These are phyloP conservation scores for Nemania sp. DNA, from an alignment of 2,329 filamentous ascomycete genomes.

Conservation along the genomic window DNA sequence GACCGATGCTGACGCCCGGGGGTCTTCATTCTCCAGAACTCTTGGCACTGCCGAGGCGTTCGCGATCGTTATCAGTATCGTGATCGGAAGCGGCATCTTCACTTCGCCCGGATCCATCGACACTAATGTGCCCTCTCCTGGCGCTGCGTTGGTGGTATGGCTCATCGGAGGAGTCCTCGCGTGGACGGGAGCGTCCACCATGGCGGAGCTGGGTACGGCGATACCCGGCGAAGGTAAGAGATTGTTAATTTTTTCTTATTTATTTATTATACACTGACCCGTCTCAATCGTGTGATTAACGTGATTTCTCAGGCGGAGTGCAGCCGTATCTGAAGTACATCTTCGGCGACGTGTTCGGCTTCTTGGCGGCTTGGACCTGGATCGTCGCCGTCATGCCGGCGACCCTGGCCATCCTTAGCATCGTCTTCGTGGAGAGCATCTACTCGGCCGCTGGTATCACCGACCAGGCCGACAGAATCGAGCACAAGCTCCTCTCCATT, in stretches of 20 bases:
- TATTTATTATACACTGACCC: background rate
- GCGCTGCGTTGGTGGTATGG: conserved; percentile 62
- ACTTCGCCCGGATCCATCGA: conserved; percentile 67
- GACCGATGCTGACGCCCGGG: conserved; percentile 11
- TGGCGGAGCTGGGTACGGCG: conserved; percentile 66
- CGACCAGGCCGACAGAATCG: conserved; percentile 45
- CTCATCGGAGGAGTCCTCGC: conserved; percentile 64
- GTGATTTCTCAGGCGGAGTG: conserved; percentile 55
- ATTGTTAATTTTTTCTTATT: background rate
- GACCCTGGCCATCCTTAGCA: conserved; percentile 65
- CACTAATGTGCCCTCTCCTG: conserved; percentile 65
- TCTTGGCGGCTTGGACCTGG: conserved; percentile 68
- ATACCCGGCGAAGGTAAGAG: conserved; percentile 61
- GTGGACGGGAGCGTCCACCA: conserved; percentile 66
- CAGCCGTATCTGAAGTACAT: conserved; percentile 66
- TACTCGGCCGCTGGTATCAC: conserved; percentile 57
- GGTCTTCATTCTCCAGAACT: conserved; percentile 39
- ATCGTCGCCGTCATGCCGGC: conserved; percentile 68
- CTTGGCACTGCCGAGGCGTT: conserved; percentile 48
- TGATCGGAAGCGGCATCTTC: conserved; percentile 68
- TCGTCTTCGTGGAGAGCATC: conserved; percentile 66
- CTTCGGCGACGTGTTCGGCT: conserved; percentile 65
- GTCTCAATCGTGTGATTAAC: background rate
- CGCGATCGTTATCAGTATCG: conserved; percentile 65
- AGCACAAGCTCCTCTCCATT: conserved; percentile 57